Evolutionary conservation across 768 basidiomycete genomes (phyloP), one percentile per base, ranked within the genome.

Genomic region (Boletus fagicola): DNA sequence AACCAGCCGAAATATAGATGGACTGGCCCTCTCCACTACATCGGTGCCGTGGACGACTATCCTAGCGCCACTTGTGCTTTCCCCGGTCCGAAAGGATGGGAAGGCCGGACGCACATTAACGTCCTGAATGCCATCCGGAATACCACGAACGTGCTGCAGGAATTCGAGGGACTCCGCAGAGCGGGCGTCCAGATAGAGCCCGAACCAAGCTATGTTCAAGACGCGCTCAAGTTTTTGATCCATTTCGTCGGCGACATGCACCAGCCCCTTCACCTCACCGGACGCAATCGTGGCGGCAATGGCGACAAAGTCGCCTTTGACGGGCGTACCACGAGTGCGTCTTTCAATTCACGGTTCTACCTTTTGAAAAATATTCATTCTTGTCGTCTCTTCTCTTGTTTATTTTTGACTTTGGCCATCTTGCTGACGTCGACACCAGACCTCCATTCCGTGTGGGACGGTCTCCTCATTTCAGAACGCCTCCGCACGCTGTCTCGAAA

Each of bases 241-340:
- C 97, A 99, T 72, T 98, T 93, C 64, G 53, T 97, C 12, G 94
- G 96, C 0, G 96, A 98, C 70, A 78, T 96, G 79, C 96, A 97
- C 65, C 86, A 89, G 81, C 96, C 96, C 5, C 76, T 99, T 53
- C 96, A 99, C 71, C 80, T 99, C 38, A 90, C 90, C 0, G 92
- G 92, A 2, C 78, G 94, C 18, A 85, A 94, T 63, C 80, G 90
- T 31, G 96, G 96, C 5, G 96, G 95, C 1, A 98, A 98, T 67
- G 81, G 82, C 7, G 81, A 80, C 60, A 85, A 85, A 64, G 91
- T 94, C 28, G 65, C 75, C 13, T 97, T 90, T 68, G 88, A 87
- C 56, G 83, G 83, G 0, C 77, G 88, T 30, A 72, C 77, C 49
- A 90, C 85, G 35, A 92, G 91, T 92, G 59, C 61, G 88, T 74